These are phyloP conservation scores for Knoxia roxburghii DNA, from an alignment of 257 asterid species.

Conservation along the genomic window DNA sequence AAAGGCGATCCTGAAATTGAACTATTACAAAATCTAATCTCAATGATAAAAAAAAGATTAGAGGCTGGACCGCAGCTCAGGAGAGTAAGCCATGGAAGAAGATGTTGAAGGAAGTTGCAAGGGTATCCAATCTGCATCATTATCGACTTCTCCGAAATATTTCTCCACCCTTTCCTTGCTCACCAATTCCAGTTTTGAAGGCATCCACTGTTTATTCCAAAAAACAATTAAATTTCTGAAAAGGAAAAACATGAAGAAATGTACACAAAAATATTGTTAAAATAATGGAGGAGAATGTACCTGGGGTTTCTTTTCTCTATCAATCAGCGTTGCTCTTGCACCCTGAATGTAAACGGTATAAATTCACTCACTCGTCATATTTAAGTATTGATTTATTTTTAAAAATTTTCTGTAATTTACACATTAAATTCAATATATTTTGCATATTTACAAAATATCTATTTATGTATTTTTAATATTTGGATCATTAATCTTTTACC, in stretches of 20 bases:
- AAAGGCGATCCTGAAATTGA: no score
- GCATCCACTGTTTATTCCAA: conserved; percentile 13
- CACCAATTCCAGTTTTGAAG: conserved; percentile 18
- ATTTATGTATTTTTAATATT: no score
- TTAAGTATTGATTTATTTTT: no score
- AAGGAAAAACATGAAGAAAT: no score
- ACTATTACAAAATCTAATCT: no score
- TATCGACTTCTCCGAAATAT: neutral
- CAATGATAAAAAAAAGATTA: neutral
- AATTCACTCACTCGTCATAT: no score
- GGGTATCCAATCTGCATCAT: conserved; percentile 15
- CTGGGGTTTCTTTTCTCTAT: conserved; percentile 14
- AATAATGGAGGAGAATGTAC: neutral
- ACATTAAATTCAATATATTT: no score
- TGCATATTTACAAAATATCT: no score
- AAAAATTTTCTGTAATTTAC: no score
- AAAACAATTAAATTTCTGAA: no score
- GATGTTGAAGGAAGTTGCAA: conserved; percentile 7
- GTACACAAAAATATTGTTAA: no score
- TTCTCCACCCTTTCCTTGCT: conserved; percentile 6
- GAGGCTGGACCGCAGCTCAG: neutral
- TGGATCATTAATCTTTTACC: no score
- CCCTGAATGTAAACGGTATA: conserved; percentile 4
- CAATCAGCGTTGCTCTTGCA: conserved; percentile 14
- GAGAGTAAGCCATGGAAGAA: neutral